Evolutionary conservation across 2,329 filamentous ascomycete genomes (phyloP), one percentile per base, ranked within the genome.

Genomic region (Pyricularia sp.): DNA sequence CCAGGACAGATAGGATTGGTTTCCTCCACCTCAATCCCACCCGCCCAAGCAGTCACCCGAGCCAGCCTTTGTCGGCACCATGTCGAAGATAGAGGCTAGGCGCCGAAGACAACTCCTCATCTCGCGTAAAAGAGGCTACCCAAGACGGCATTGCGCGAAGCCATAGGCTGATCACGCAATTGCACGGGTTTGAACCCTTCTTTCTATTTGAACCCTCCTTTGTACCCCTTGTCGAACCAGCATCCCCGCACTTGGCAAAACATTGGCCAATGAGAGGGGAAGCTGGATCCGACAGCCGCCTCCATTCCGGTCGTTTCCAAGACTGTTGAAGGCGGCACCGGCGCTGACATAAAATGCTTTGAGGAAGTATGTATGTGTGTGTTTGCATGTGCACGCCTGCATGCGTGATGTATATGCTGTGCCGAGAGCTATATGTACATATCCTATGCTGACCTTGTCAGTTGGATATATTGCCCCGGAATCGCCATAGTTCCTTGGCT

Each of bases 61-160:
- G 7, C 30, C 60, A 35, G 19, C n/a, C 31, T 24, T 62, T 40
- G 33, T 12, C 31, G 26, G 60, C 12, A 33, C 12, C 60, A 62
- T 26, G 5, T 62, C 19, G 4, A 24, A 22, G 60, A 22, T 26
- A 13, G 31, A 35, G 31, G 60, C 26, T 44, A n/a, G 60, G 13
- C 28, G 6, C 16, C 22, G 26, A 24, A 16, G 16, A 9, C 7
- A 26, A 24, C n/a, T 33, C n/a, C 24, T 61, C 33, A 22, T 16
- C 16, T 35, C n/a, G 55, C 22, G 28, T 22, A 5, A 22, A 22
- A 44, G 22, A 40, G 60, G 60, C n/a, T 24, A 62, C 22, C 60
- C n/a, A 24, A 35, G 40, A 19, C 62, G 24, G 62, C 62, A 57
- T 64, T 26, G 62, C 62, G 62, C 49, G 62, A 64, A n/a, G 44